Evolutionary conservation across 2,329 filamentous ascomycete genomes (phyloP).

Genomic region (Pseudogymnoascus verrucosus): DNA sequence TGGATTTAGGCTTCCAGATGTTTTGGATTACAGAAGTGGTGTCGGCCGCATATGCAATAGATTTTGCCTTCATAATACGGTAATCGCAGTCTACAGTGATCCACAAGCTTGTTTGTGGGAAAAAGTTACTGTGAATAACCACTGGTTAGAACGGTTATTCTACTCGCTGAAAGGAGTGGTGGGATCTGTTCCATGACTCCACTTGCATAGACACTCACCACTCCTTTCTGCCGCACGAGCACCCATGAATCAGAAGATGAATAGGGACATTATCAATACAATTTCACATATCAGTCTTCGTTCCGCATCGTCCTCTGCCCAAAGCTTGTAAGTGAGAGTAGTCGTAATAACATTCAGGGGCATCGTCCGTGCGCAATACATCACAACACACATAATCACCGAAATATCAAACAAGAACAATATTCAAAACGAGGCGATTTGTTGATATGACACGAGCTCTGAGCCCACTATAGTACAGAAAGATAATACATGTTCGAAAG

Average conservation of each 20-base stretch:
- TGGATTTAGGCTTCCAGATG: no score
- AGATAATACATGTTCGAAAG: slow-evolving; percentile 2
- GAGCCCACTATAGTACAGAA: slow-evolving; percentile 2
- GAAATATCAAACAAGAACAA: background rate
- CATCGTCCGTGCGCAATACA: background rate
- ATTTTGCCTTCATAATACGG: background rate
- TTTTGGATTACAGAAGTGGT: no score
- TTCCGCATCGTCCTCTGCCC: background rate
- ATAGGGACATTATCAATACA: background rate
- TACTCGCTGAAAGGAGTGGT: background rate
- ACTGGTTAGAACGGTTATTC: background rate
- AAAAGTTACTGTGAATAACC: background rate
- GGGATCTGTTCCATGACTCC: background rate
- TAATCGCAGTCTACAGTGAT: background rate
- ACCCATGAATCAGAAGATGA: background rate
- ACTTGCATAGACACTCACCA: background rate
- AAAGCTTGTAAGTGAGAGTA: background rate
- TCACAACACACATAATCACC: background rate
- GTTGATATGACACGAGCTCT: slow-evolving; percentile 4
- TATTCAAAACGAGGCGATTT: background rate
- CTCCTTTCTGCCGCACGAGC: background rate
- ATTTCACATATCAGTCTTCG: background rate
- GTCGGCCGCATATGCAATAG: no score
- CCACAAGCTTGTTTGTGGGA: background rate
- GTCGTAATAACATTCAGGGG: background rate